Evolutionary conservation across 1,284 basidiomycete species (phyloP).

Genomic region (Malassezia nana): DNA sequence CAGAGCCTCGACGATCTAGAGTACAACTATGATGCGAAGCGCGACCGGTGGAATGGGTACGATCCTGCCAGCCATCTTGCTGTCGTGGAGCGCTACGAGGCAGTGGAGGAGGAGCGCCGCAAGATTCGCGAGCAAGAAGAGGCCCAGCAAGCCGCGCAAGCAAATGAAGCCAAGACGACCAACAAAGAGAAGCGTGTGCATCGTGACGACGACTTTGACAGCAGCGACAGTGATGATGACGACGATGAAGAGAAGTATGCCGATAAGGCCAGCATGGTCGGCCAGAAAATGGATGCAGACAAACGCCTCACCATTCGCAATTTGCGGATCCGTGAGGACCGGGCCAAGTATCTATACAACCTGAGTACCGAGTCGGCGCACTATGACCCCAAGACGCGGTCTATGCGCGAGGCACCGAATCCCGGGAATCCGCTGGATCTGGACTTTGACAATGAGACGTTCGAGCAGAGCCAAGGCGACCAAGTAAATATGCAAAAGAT

Average conservation of each 20-base stretch:
- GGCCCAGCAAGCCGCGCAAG: constrained; percentile 60
- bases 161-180: constrained; percentile 63
- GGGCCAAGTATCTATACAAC: constrained; percentile 97
- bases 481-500: constrained; percentile 80
- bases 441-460: constrained; percentile 91
- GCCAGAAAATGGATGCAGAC: constrained; percentile 94
- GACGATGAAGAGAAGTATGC: constrained; percentile 59
- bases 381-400: constrained; percentile 98
- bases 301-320: constrained; percentile 96
- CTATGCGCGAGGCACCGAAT: constrained; percentile 92
- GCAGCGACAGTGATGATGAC: constrained; percentile 63
- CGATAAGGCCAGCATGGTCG: constrained; percentile 90
- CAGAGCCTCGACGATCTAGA: constrained; percentile 58
- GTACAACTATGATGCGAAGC: constrained; percentile 78
- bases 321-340: constrained; percentile 95
- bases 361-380: constrained; percentile 89
- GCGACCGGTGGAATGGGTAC: constrained; percentile 98
- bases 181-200: constrained; percentile 57
- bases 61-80: constrained; percentile 73
- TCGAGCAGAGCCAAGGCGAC: constrained; percentile 77
- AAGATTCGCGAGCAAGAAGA: constrained; percentile 89
- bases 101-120: constrained; percentile 78
- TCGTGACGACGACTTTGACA: constrained; percentile 55
- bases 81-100: constrained; percentile 79
- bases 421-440: constrained; percentile 64